Evolutionary conservation across 1,284 basidiomycete species (phyloP), one percentile per base, ranked within the genome.

Genomic region (Cystobasidium sp.): DNA sequence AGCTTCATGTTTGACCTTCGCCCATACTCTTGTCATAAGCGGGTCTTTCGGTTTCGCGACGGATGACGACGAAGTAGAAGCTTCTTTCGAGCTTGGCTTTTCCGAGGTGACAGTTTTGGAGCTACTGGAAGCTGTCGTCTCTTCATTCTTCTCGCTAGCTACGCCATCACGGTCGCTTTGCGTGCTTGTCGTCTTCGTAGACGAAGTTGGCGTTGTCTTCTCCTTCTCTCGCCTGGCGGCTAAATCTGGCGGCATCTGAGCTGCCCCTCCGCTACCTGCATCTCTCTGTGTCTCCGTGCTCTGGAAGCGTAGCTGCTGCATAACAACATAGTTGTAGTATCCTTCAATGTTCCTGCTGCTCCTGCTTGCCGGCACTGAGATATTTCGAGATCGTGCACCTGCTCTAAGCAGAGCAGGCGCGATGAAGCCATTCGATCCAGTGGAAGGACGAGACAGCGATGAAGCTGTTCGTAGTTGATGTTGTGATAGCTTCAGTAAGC

Each of bases 1-100:
- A 0, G 90, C 94, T 83, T 98, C 96, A 80, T 97, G 92, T 85
- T 97, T 99, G 78, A 98, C 89, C 80, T 89, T 92, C 78, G 90
- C 91, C 96, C 96, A 98, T 9, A 82, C 76, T 37, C 82, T 80
- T 53, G 76, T 75, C 73, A 78, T 37, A 14, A 76, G 62, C 7
- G 75, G 62, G 16, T 63, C 59, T 52, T 76, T 73, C 18, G 74
- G 53, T 51, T 76, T 74, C 14, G 49, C 37, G 6, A 69, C 72
- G 31, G 68, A 63, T 64, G 56, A 49, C 44, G 69, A 61, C 16
- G 68, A 49, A 9, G 53, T 62, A 18, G 69, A 71, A 39, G 47
- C n/a, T 18, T 59, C 47, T 20, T 47, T 31, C 59, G 69, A 46
- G 22, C 22, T 24, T 51, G 56, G 44, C 37, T 44, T 58, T 6